Evolutionary conservation across 257 asterid genomes (phyloP), one percentile per base, ranked within the genome.

Genomic region (Striga asiatica): DNA sequence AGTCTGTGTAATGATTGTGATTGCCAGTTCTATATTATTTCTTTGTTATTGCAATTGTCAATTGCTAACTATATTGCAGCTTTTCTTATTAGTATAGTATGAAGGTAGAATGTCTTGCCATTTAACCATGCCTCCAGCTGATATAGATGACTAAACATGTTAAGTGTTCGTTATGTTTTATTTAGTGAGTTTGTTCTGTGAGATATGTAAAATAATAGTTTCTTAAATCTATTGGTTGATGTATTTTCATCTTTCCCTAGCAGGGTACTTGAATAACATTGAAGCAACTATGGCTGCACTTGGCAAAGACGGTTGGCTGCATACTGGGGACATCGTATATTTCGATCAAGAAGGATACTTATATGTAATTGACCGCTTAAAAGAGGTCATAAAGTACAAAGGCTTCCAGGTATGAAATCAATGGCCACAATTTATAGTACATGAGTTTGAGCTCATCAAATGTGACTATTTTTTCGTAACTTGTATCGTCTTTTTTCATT

Each of bases 361-460:
- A 47, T 82, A 71, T 20, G 71, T 89, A 27, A 66, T 77, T 28
- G 97, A 89, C 64, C 84, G 97, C 31, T 63, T 85, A 79, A 89
- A 89, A 71, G 97, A 89, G 66, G 21, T 81, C 43, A 85, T 89
- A 81, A 89, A 89, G 68, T 89, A 75, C 72, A 83, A 81, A 69
- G 97, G 97, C 28, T 89, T 73, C 81, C 95, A 89, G 94, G 97
- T 81, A 72, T 6, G 54, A 16, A 35, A 35, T 54, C 54, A 47
- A 27, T 56, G 8, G 20, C 20, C 13, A 42, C 48, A 27, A 6
- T 50, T 24, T 43, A 9, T 35, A 12, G 20, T 12, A 3, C 35
- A 6, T 29, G 50, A 16, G 8, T 55, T 32, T 38, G 2, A 19
- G 22, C 50, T 1, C 13, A 7, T 25, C 22, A 27, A 13, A 17